Evolutionary conservation across 495 filamentous ascomycete genomes (phyloP).

Genomic region (Pseudomonodictys pantanalensis): DNA sequence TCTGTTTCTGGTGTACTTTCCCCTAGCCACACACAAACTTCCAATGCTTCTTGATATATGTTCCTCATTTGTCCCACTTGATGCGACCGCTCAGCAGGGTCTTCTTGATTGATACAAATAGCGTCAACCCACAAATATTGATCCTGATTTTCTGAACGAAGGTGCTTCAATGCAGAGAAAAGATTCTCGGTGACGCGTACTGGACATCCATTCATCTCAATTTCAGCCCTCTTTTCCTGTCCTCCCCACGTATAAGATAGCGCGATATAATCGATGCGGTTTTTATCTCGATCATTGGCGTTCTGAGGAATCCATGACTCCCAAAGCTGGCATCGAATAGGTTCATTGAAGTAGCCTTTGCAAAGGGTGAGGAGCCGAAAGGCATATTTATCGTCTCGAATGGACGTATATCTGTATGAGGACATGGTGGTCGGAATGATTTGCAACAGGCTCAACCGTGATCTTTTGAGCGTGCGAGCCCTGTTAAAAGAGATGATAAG

Average conservation of each 20-base stretch:
- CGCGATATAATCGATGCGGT: neutral
- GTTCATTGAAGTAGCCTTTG: neutral
- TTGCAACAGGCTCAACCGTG: too few species aligned
- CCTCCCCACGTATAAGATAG: slow-evolving; percentile 38
- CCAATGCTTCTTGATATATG: slow-evolving; percentile 37
- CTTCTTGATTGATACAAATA: slow-evolving; percentile 44
- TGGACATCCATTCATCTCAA: neutral
- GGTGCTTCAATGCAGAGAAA: slow-evolving; percentile 2
- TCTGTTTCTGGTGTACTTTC: slow-evolving; percentile 14
- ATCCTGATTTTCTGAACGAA: slow-evolving; percentile 14
- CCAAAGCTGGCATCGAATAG: neutral
- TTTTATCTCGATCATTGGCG: too few species aligned
- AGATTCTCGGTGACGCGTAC: slow-evolving; percentile 5
- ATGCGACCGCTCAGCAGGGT: slow-evolving; percentile 34
- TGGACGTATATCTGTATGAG: too few species aligned
- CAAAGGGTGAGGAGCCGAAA: neutral
- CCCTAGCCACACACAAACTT: slow-evolving; percentile 42
- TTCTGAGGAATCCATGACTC: neutral
- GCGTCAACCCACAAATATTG: slow-evolving; percentile 40
- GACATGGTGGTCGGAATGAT: too few species aligned
- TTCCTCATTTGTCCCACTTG: slow-evolving; percentile 41
- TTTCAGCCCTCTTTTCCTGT: neutral
- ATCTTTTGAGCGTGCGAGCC: too few species aligned
- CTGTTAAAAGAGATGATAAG: too few species aligned
- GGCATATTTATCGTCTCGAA: neutral